These are phyloP conservation scores for Leishmania amazonensis DNA, from an alignment of 208 protist genomes.

Conservation along the genomic window DNA sequence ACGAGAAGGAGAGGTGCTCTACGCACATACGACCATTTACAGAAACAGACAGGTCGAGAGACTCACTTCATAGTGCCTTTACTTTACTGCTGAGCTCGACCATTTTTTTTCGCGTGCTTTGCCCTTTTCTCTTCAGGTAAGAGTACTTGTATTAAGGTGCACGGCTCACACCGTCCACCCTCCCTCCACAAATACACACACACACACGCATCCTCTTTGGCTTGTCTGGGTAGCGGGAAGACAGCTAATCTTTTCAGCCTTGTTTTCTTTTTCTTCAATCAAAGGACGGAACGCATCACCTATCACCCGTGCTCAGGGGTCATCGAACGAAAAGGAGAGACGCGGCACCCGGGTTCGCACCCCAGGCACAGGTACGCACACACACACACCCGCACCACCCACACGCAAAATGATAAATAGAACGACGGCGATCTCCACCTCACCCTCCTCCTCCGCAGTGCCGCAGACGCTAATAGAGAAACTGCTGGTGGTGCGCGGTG, in stretches of 20 bases:
- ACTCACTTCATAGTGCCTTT: background rate
- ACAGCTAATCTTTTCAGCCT: no score
- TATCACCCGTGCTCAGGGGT: no score
- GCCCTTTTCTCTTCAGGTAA: background rate
- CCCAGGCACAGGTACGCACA: background rate
- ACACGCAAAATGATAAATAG: background rate
- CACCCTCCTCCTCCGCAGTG: constrained; percentile 8
- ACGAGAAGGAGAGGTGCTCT: background rate
- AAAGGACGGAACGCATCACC: no score
- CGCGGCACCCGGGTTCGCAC: no score
- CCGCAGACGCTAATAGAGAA: constrained; percentile 70
- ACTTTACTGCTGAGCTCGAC: background rate
- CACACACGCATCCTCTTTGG: no score
- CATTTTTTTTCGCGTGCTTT: background rate
- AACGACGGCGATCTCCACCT: constrained; percentile 6
- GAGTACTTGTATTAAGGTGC: background rate
- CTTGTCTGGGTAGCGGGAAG: no score
- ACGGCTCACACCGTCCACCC: background rate
- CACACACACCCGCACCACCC: background rate
- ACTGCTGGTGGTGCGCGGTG: constrained; percentile 59
- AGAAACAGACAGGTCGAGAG: background rate
- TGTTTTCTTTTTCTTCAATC: no score
- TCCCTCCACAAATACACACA: no score
- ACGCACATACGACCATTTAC: background rate
- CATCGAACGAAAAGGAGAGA: no score